Evolutionary conservation across 352 stramenopile genomes (phyloP), one percentile per base, ranked within the genome.

Genomic region (Globisporangium perplexum): DNA sequence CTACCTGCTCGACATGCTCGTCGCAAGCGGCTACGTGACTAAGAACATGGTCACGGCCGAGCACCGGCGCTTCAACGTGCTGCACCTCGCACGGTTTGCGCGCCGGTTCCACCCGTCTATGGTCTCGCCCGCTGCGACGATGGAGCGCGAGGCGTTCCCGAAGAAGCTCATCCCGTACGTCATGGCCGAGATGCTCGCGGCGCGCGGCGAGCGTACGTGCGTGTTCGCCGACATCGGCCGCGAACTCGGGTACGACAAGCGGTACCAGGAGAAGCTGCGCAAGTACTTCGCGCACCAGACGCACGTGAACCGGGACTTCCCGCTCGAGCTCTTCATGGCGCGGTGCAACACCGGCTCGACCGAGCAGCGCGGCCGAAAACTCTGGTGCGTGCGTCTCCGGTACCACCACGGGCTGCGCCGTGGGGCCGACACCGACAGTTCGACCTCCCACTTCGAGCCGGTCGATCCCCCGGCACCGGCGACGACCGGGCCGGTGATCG

Each of bases 181-280:
- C 28, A 90, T 94, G 38, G 77, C 80, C 1, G 65, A 71, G 14
- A 83, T 90, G 55, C 63, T 94, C 42, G 63, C 63, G n/a, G 62
- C 71, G 30, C 79, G 81, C 48, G 75, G 77, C 26, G 75, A 90
- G 54, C 60, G 63, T 22, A 89, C 77, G 23, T 90, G 79, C 50
- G 81, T 94, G 30, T 88, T 94, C 63, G 79, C 83, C n/a, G 81
- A 94, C 38, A 87, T 94, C 52, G 83, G 79, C 1, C 80, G 81
- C n/a, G 81, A 91, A 38, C 63, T 94, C 31, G 81, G 78, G 7
- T 88, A 83, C 38, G 65, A 68, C 30, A 94, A 94, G 60, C 74
- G 79, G 7, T 71, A 86, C 15, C 83, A 94, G 53, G 81, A 92
- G 50, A 84, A 87, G 36, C 60, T 94, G 31, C 81, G 83, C 22